phyloP scores from a whole-genome alignment of 306 rosid species.

The Alnus glutinosa region DNA sequence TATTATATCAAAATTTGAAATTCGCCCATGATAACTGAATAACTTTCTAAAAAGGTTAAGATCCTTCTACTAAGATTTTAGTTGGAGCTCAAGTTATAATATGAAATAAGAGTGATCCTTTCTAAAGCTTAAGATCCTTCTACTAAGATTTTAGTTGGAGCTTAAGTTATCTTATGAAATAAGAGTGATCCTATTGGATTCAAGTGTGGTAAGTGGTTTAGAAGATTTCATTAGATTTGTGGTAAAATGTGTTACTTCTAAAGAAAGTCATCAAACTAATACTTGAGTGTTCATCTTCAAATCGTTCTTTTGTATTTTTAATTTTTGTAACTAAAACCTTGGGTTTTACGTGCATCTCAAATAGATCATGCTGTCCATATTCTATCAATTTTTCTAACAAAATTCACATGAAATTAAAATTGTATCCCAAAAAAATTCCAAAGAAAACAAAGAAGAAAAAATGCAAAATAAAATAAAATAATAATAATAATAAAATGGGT shows the following conservation, averaged over 20 bases:
- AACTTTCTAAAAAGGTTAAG: background rate
- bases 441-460: too few relatives aligned
- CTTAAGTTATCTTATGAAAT: background rate
- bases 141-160: background rate
- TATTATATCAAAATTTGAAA: constrained; percentile 30
- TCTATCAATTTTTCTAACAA: too few relatives aligned
- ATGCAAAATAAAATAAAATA: too few relatives aligned
- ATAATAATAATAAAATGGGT: too few relatives aligned
- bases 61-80: background rate
- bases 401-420: too few relatives aligned
- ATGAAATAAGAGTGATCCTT: background rate
- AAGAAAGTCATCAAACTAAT: too few relatives aligned
- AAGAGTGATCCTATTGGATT: background rate
- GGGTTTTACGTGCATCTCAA: too few relatives aligned
- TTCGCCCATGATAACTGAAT: background rate
- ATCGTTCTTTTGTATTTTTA: too few relatives aligned
- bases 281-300: too few relatives aligned
- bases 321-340: too few relatives aligned
- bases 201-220: background rate
- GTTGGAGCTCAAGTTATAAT: background rate
- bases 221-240: background rate
- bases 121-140: background rate
- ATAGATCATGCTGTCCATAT: too few relatives aligned
- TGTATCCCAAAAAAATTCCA: too few relatives aligned
- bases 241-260: background rate